These are phyloP conservation scores for Globisporangium perplexum DNA, from an alignment of 352 stramenopile species.

Conservation along the genomic window DNA sequence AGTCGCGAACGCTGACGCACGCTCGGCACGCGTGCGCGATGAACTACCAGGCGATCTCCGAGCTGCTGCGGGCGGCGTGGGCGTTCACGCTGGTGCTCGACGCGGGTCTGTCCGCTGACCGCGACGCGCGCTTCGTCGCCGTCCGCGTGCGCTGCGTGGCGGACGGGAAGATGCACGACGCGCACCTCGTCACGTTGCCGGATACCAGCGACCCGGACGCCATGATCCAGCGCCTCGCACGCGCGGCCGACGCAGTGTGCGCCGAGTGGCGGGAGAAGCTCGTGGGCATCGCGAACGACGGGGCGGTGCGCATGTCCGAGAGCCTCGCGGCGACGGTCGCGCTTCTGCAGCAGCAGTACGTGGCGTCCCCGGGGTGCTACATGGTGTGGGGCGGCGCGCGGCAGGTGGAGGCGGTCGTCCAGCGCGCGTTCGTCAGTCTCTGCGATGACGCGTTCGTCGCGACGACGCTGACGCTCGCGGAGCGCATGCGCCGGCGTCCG, in stretches of 20 bases:
- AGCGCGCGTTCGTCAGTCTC: constrained; percentile 4
- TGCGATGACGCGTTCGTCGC: constrained; percentile 5
- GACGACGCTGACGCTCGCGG: neutral
- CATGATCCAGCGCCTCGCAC: constrained; percentile 4
- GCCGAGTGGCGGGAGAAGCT: constrained; percentile 4
- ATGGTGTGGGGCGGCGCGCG: constrained; percentile 7
- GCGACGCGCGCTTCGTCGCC: neutral
- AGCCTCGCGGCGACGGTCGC: neutral
- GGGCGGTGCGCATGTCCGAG: neutral
- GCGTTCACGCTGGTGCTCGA: constrained; percentile 11
- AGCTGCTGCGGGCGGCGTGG: neutral
- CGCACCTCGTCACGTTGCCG: constrained; percentile 2
- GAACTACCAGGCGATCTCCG: constrained; percentile 1
- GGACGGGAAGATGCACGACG: constrained; percentile 4
- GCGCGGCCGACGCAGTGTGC: constrained; percentile 1
- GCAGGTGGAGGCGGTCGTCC: constrained; percentile 1
- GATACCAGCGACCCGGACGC: neutral
- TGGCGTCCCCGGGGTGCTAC: constrained; percentile 6
- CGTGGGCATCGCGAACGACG: constrained; percentile 8
- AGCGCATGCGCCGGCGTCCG: neutral
- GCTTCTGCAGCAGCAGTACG: constrained; percentile 3
- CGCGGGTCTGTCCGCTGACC: neutral
- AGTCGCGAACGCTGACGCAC: neutral
- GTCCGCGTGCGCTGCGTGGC: constrained; percentile 9
- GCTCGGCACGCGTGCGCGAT: constrained; percentile 4